Conservation (phyloP, 805 yeast species). For the Candida vaughaniae region DNA sequence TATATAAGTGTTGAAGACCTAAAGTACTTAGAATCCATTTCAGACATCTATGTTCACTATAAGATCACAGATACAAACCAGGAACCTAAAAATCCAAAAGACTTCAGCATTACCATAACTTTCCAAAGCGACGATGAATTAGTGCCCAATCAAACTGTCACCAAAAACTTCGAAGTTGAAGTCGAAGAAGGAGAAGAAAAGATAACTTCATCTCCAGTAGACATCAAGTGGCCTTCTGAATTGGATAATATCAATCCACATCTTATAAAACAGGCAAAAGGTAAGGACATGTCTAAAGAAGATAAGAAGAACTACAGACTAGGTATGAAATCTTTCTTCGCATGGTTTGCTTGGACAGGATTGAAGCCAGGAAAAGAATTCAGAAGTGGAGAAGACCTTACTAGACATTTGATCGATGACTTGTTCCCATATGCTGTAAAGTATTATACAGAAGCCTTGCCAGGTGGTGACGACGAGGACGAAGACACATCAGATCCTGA, state of each 20-base stretch:
- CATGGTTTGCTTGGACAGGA: conserved; percentile 88
- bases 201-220: conserved; percentile 53
- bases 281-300: conserved; percentile 40
- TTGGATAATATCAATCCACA: conserved; percentile 57
- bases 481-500: conserved; percentile 49
- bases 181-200: conserved; percentile 55
- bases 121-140: conserved; percentile 48
- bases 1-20: conserved; percentile 74
- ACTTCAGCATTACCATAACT: conserved; percentile 59
- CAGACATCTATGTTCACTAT: conserved; percentile 62
- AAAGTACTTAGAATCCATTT: conserved; percentile 66
- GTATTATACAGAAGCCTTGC: conserved; percentile 73
- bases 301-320: conserved; percentile 61
- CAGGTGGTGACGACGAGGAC: conserved; percentile 56
- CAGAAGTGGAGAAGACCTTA: conserved; percentile 75
- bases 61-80: conserved; percentile 27
- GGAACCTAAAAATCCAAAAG: conserved; percentile 34
- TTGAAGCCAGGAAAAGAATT: conserved; percentile 72
- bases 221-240: conserved; percentile 68
- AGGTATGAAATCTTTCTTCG: conserved; percentile 83
- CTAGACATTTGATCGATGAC: conserved; percentile 72
- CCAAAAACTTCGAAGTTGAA: conserved; percentile 55
- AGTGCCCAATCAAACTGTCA: conserved; percentile 56
- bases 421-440: conserved; percentile 82
- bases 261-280: conserved; percentile 40